Conservation (phyloP, 139 green algal genomes). For the Ostreobium quekettii region DNA sequence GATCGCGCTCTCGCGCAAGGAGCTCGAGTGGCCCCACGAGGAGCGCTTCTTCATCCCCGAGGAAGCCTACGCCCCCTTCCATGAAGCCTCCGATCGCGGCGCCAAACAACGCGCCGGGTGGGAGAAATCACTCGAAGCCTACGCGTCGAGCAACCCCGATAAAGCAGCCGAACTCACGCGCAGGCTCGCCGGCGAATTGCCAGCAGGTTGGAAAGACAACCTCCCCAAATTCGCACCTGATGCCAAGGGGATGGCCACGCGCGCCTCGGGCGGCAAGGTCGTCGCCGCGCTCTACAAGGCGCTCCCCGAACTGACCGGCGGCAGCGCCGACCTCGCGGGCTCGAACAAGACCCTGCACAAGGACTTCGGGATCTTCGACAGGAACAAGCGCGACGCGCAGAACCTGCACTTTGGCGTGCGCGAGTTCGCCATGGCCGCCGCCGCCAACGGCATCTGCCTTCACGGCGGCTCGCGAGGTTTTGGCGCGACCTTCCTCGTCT, state of each 20-base stretch:
- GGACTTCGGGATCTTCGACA: constrained; percentile 97
- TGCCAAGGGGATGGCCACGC: constrained; percentile 89
- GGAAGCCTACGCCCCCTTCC: constrained; percentile 52
- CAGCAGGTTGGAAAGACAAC: constrained; percentile 68
- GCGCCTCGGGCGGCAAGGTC: constrained; percentile 92
- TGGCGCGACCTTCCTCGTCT: constrained; percentile 99
- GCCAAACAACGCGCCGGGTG: constrained; percentile 39
- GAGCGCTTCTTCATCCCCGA: constrained; percentile 93
- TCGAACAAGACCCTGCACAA: constrained; percentile 99
- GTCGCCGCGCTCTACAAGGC: constrained; percentile 86
- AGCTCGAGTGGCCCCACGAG: constrained; percentile 86
- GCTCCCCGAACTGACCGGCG: constrained; percentile 90
- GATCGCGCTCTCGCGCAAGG: constrained; percentile 84
- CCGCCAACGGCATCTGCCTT: constrained; percentile 88
- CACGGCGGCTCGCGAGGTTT: constrained; percentile 94
- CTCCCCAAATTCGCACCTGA: constrained; percentile 89
- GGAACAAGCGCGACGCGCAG: constrained; percentile 79
- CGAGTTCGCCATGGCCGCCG: constrained; percentile 98
- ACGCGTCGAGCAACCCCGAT: constrained; percentile 70
- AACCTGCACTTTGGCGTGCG: constrained; percentile 97
- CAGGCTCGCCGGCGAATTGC: constrained; percentile 74
- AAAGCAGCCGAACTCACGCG: constrained; percentile 71
- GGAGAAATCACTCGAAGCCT: constrained; percentile 41
- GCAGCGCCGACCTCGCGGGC: constrained; percentile 91
- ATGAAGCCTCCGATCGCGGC: constrained; percentile 20